Conservation (phyloP, 257 asterid genomes). For the Capsicum rhomboideum region DNA sequence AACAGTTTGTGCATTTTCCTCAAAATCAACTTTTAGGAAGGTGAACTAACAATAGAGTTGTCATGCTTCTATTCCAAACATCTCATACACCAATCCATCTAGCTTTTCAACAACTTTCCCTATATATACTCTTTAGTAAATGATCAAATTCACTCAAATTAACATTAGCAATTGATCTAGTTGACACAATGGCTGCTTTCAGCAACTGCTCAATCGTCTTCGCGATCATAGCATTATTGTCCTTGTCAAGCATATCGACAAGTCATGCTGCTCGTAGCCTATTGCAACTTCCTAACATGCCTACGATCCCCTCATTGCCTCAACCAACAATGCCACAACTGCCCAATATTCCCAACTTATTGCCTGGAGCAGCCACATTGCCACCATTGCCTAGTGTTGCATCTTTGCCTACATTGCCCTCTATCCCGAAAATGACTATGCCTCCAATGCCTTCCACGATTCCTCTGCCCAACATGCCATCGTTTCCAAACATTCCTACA, state of each 20-base stretch:
- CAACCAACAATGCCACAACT: not conserved
- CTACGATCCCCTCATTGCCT: not conserved
- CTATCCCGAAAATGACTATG: not conserved
- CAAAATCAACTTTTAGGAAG: too few species aligned
- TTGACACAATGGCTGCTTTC: not conserved
- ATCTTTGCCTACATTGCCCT: not conserved
- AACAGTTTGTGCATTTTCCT: not conserved
- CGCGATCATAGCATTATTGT: not conserved
- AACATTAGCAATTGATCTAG: not conserved
- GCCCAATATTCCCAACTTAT: not conserved
- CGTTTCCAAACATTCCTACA: not conserved
- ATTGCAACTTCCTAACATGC: not conserved
- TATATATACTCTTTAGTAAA: too few species aligned
- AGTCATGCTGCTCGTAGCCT: not conserved
- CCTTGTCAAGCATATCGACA: not conserved
- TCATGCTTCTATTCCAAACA: too few species aligned
- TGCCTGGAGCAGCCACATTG: not conserved
- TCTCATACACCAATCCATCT: too few species aligned
- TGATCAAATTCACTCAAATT: too few species aligned
- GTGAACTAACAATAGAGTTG: too few species aligned
- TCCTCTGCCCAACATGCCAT: not conserved
- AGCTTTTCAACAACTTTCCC: too few species aligned
- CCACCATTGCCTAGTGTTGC: not conserved
- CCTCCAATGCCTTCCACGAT: not conserved
- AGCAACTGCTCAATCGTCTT: not conserved